phyloP scores from a whole-genome alignment of 2,329 filamentous ascomycete genomes.

The Colletotrichum sp. region DNA sequence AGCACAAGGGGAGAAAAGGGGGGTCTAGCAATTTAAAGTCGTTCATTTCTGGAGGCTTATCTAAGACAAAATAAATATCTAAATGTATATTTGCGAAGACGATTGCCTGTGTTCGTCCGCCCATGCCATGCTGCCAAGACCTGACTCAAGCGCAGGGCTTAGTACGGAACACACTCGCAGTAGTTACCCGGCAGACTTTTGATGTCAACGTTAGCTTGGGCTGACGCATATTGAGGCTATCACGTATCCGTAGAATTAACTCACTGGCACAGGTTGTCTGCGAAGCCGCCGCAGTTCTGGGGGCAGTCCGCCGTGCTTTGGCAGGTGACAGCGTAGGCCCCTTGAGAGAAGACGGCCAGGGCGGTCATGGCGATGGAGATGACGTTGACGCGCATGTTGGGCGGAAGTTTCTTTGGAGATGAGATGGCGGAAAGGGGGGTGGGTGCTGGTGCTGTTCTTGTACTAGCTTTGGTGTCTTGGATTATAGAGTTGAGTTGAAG shows the following conservation, averaged over 20 bases:
- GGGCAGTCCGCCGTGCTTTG: background rate
- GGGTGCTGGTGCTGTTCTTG: no score
- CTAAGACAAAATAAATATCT: no score
- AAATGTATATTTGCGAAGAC: no score
- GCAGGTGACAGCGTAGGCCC: background rate
- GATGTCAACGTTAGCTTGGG: background rate
- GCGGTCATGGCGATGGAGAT: background rate
- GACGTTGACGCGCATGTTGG: background rate
- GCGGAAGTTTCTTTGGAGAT: accelerated
- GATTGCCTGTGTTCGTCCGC: background rate
- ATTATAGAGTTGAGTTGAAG: no score
- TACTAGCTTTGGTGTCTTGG: no score
- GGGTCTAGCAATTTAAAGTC: no score
- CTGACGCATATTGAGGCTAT: no score
- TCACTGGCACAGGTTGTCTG: background rate
- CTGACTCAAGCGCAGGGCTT: background rate
- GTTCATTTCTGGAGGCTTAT: no score
- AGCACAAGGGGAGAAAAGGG: no score
- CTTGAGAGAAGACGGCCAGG: background rate
- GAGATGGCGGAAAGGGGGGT: background rate
- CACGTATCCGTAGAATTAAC: background rate
- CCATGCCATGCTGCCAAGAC: background rate
- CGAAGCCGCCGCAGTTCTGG: background rate
- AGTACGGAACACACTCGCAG: background rate
- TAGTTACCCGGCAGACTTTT: background rate